Evolutionary conservation across 345 rosid genomes (phyloP).

Genomic region (Syzygium aqueum): DNA sequence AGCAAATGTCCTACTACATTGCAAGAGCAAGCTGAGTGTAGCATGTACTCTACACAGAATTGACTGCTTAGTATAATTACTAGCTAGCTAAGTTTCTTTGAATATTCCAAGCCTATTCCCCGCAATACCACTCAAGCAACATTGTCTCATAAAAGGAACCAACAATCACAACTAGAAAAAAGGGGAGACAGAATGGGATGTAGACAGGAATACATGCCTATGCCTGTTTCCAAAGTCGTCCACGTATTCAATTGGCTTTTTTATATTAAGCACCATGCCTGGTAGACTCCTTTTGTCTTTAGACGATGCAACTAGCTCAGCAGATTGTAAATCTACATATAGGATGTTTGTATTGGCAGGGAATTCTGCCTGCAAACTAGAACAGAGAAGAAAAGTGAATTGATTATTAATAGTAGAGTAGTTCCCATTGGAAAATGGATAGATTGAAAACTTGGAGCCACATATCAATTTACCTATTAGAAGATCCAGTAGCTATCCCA

Average conservation of each 20-base stretch:
- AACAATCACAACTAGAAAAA: background rate
- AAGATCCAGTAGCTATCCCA: conserved; percentile 20
- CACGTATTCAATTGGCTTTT: conserved; percentile 49
- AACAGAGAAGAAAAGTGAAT: background rate
- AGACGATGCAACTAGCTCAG: conserved; percentile 57
- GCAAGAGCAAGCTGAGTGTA: background rate
- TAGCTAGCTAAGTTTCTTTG: background rate
- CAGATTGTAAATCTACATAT: conserved; percentile 67
- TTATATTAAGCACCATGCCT: conserved; percentile 71
- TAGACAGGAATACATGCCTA: conserved; percentile 30
- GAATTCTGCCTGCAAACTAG: conserved; percentile 63
- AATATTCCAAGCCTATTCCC: background rate
- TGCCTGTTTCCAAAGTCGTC: conserved; percentile 59
- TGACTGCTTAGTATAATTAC: background rate
- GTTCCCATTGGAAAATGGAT: background rate
- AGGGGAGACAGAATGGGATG: background rate
- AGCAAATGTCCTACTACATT: background rate
- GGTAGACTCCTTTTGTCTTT: conserved; percentile 62
- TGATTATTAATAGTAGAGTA: background rate
- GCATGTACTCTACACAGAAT: background rate
- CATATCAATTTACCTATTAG: background rate
- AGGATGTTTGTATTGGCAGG: conserved; percentile 96
- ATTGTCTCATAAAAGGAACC: background rate
- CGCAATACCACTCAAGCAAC: background rate
- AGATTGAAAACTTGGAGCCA: background rate